phyloP scores from a whole-genome alignment of 805 yeast species.

The Hagleromyces aurorensis region DNA sequence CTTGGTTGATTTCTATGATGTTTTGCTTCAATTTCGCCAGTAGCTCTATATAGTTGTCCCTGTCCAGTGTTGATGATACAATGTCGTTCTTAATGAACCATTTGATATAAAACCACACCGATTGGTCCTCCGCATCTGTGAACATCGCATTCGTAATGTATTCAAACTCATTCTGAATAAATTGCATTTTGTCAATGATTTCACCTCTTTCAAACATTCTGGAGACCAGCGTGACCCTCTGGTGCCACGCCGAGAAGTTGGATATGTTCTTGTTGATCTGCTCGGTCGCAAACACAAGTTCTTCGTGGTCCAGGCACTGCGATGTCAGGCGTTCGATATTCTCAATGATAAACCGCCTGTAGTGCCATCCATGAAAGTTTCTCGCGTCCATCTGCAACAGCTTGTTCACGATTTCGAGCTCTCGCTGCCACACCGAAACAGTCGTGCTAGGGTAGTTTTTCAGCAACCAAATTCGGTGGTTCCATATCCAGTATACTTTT shows the following conservation, averaged over 20 bases:
- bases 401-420: slow-evolving; percentile 60
- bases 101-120: slow-evolving; percentile 81
- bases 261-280: slow-evolving; percentile 80
- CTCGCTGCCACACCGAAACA: slow-evolving; percentile 52
- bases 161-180: slow-evolving; percentile 51
- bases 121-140: slow-evolving; percentile 90
- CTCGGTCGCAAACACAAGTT: slow-evolving; percentile 67
- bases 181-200: slow-evolving; percentile 20
- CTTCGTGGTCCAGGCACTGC: slow-evolving; percentile 35
- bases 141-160: slow-evolving; percentile 76
- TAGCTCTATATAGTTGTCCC: slow-evolving; percentile 32
- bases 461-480: slow-evolving; percentile 80
- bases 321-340: slow-evolving; percentile 19
- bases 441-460: slow-evolving; percentile 40
- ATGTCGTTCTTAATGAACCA: slow-evolving; percentile 54
- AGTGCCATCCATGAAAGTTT: slow-evolving; percentile 95
- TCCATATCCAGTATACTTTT: slow-evolving; percentile 96
- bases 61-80: slow-evolving; percentile 18
- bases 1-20: slow-evolving; percentile 56
- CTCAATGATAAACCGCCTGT: slow-evolving; percentile 65
- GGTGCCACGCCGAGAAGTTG: slow-evolving; percentile 95
- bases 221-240: slow-evolving; percentile 64
- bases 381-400: slow-evolving; percentile 67
- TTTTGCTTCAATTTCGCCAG: slow-evolving; percentile 39
- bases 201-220: slow-evolving; percentile 33